Percentiles rank a stretch among this genome's conserved stretches.
Evolutionary conservation across 306 rosid genomes (phyloP).

Genomic region (Acacia confusa): DNA sequence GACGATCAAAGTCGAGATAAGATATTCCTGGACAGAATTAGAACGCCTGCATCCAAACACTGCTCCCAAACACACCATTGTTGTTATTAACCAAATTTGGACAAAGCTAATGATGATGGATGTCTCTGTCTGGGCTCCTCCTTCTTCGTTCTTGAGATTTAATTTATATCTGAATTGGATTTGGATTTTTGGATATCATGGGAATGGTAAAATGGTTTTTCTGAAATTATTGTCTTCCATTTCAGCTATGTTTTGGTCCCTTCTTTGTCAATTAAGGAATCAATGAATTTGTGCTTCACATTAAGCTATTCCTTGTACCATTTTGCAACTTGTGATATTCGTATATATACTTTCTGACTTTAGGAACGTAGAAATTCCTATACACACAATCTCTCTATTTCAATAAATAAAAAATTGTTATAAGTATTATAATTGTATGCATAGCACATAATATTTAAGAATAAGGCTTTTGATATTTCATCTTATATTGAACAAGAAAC

Average conservation of each 20-base stretch:
- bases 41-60: slow-evolving; percentile 49
- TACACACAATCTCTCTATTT: not conserved
- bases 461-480: too few relatives aligned
- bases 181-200: not conserved
- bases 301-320: not conserved
- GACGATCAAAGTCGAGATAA: slow-evolving; percentile 38
- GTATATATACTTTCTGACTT: not conserved
- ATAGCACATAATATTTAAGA: too few relatives aligned
- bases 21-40: slow-evolving; percentile 32
- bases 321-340: not conserved
- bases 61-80: slow-evolving; percentile 46
- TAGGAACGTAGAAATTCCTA: not conserved
- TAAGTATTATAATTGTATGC: too few relatives aligned
- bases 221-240: slow-evolving; percentile 34
- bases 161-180: not conserved
- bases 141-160: not conserved
- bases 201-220: not conserved
- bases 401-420: not conserved
- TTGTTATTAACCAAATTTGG: too few relatives aligned
- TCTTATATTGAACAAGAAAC: too few relatives aligned
- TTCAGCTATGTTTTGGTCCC: not conserved
- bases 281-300: slow-evolving; percentile 32
- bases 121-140: not conserved
- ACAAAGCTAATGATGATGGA: not conserved
- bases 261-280: slow-evolving; percentile 39